Evolutionary conservation across 805 yeast species (phyloP), one percentile per base, ranked within the genome.

Genomic region (Clavispora phyllophila): DNA sequence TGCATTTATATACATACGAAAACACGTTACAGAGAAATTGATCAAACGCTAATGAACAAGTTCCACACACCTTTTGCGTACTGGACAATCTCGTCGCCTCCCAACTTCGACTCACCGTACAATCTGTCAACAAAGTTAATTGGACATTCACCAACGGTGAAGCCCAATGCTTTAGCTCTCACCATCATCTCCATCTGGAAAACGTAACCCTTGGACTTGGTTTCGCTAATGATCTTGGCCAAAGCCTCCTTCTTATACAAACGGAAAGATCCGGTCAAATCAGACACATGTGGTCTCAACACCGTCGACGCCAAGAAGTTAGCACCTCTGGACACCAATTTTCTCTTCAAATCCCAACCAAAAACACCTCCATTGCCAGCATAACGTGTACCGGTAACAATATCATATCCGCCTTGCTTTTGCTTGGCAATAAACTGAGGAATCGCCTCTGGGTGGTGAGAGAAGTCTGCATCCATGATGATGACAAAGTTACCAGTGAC

Each of bases 151-250:
- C 84, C 90, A 52, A 84, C 82, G 14, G 78, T 71, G 65, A 75
- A 81, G n/a, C 82, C 83, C 60, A 81, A 65, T n/a, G 82, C 70
- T 58, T 86, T 75, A 32, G 91, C 91, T 52, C 91, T 77, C 19
- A 84, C 91, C 79, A 84, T 82, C 89, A 84, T 83, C 65, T 84
- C 91, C 91, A 84, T 84, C 67, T 84, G 91, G 78, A 84, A 84
- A 33, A 84, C 91, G 55, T 84, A 84, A 40, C 91, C 91, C 66
- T 84, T 84, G 28, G 86, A 79, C 57, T 76, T 73, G 37, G 90
- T 83, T 45, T 73, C 84, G 38, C 69, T 76, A 49, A 84, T 84
- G 49, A 84, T 75, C 57, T 79, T 76, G 48, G 78, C 76, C 60
- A 84, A 72, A 2, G 75, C 89, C 4, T 73, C 78, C 62, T 82